Evolutionary conservation across 768 basidiomycete species (phyloP).

Genomic region (Pulveroboletus sp.): DNA sequence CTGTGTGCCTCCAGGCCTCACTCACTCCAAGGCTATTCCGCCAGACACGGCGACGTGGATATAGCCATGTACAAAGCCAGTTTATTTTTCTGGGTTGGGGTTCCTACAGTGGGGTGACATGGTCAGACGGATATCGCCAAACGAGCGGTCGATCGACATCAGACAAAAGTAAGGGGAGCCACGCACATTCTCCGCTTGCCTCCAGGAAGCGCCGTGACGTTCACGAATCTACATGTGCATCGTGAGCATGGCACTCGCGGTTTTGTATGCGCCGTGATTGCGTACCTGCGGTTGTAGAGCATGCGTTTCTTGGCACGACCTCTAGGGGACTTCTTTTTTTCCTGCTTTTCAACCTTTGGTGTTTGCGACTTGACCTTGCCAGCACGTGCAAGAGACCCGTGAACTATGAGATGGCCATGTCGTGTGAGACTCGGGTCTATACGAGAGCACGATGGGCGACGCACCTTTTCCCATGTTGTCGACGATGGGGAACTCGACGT

Average conservation of each 20-base stretch:
- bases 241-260: background rate
- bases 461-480: conserved; percentile 74
- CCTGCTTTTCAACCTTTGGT: conserved; percentile 97
- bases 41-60: conserved; percentile 10
- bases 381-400: conserved; percentile 99
- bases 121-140: conserved; percentile 37
- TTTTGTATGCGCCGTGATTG: conserved; percentile 4
- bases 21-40: conserved; percentile 15
- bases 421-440: background rate
- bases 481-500: conserved; percentile 40
- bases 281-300: conserved; percentile 88
- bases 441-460: conserved; percentile 8
- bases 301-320: conserved; percentile 97
- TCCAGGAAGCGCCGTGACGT: conserved; percentile 84
- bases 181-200: conserved; percentile 98
- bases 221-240: conserved; percentile 64
- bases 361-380: conserved; percentile 99
- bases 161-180: conserved; percentile 31
- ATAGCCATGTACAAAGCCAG: conserved; percentile 1
- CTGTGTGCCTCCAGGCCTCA: conserved; percentile 3
- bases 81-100: conserved; percentile 29
- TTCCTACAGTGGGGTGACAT: conserved; percentile 15
- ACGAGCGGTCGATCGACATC: conserved; percentile 69
- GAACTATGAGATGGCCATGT: conserved; percentile 48
- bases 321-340: conserved; percentile 98